Evolutionary conservation across 2,329 filamentous ascomycete genomes (phyloP), one percentile per base, ranked within the genome.

Genomic region (Calycina herbarum): DNA sequence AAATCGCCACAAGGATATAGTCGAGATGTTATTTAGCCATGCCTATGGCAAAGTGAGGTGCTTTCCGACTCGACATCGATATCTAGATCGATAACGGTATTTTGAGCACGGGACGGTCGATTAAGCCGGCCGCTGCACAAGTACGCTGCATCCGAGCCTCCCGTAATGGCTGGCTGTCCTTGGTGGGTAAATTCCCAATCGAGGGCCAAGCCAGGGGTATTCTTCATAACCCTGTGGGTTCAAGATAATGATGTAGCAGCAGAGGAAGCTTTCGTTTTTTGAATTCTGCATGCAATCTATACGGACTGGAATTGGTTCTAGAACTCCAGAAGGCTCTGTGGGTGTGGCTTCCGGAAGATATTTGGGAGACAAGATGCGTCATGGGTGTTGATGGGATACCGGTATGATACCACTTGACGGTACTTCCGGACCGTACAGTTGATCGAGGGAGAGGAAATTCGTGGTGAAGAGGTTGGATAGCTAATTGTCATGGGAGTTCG

Each of bases 161-260:
- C 35, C 20, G 35, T n/a, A 20, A 48, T 48, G 7, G 42, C 45
- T 51, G 45, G 17, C n/a, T 20, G n/a, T 51, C 45, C n/a, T 20
- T 51, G 20, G 20, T 54, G 48, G 20, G 13, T 24, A 29, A 54
- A 54, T 54, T 54, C 24, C 48, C 20, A 11, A 51, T 24, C 20
- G 20, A 11, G 7, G 20, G 48, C 24, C 20, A 13, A 54, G 27
- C 48, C n/a, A 54, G 48, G 38, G 48, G 48, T 54, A 54, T 11
- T 27, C n/a, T 54, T 27, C 48, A 54, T 24, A 54, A 11, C 45
- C 48, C 20, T 54, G 48, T 24, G 10, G 48, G 48, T 27, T 54
- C 48, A 24, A 54, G 48, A 54, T 54, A 54, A 15, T 54, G 48
- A 54, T 54, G 48, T 54, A 54, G 48, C 48, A 54, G 48, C 24